A percentile compares a stretch with the other conserved stretches of the same genome.
Conservation (phyloP, 2,329 filamentous ascomycete species). For the Aspergillus felis region DNA sequence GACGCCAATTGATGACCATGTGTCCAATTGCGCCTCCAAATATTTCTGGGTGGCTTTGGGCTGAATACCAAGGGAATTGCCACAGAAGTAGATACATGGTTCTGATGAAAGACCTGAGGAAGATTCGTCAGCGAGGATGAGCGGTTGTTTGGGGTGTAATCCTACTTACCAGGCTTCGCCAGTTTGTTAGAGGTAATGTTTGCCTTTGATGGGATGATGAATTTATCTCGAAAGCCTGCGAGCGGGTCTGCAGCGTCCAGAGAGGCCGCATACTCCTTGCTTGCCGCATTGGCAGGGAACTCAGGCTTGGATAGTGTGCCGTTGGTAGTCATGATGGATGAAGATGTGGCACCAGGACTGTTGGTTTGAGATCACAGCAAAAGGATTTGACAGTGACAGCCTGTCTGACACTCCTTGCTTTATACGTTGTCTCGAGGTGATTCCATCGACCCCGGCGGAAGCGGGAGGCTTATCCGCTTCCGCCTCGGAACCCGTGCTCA, state of each 20-base stretch:
- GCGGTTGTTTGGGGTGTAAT: neutral
- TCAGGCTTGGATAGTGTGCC: slow-evolving; percentile 18
- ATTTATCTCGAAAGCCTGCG: slow-evolving; percentile 62
- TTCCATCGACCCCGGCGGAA: neutral
- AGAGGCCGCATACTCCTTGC: slow-evolving; percentile 38
- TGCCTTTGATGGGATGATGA: slow-evolving; percentile 70
- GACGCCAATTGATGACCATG: slow-evolving; percentile 79
- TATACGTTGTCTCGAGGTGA: neutral
- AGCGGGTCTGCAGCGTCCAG: slow-evolving; percentile 61
- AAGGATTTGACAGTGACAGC: neutral
- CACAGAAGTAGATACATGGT: slow-evolving; percentile 69
- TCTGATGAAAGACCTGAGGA: slow-evolving; percentile 32
- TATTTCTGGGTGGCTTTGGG: slow-evolving; percentile 64
- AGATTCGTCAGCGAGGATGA: slow-evolving; percentile 7
- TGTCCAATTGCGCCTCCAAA: slow-evolving; percentile 68
- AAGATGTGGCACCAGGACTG: neutral
- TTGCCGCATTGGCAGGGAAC: slow-evolving; percentile 29
- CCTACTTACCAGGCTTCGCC: slow-evolving; percentile 31
- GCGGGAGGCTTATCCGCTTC: slow-evolving; percentile 23
- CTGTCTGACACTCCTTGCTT: neutral
- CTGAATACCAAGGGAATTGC: slow-evolving; percentile 83
- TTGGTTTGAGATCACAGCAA: neutral
- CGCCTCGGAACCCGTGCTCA: slow-evolving; percentile 11
- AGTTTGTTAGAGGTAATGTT: slow-evolving; percentile 65
- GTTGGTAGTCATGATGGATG: slow-evolving; percentile 12